A percentile compares a stretch with the other conserved stretches of the same genome.
Evolutionary conservation across 2,329 filamentous ascomycete species (phyloP).

Genomic region (Diplodia intermedia): DNA sequence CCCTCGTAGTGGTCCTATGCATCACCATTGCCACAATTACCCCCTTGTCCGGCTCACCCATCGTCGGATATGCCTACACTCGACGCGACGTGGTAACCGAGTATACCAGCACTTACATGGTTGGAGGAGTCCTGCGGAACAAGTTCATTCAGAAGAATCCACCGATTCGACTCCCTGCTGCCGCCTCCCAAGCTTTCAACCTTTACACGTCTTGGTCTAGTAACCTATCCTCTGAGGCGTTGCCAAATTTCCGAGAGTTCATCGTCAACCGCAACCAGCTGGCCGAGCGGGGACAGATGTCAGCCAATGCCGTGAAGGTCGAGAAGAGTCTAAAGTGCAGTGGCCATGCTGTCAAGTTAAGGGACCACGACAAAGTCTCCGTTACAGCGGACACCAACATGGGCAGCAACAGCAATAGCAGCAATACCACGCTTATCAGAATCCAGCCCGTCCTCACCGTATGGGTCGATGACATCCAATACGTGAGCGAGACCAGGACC

Average conservation of each 20-base stretch:
- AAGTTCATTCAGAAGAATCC: constrained; percentile 19
- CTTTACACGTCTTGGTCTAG: constrained; percentile 27
- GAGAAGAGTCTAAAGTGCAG: constrained; percentile 18
- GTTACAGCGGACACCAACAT: constrained; percentile 6
- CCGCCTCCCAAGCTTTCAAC: background rate
- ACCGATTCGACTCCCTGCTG: background rate
- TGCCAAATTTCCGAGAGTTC: constrained; percentile 22
- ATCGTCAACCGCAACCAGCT: constrained; percentile 21
- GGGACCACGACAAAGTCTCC: constrained; percentile 2
- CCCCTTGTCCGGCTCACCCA: constrained; percentile 12
- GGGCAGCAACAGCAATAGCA: background rate
- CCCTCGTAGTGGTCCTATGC: constrained; percentile 22
- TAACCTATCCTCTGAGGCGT: constrained; percentile 12
- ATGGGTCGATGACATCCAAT: constrained; percentile 26
- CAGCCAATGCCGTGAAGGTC: constrained; percentile 19
- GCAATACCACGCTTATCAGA: constrained; percentile 16
- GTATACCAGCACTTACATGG: constrained; percentile 8
- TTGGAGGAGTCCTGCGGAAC: constrained; percentile 16
- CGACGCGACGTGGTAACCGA: background rate
- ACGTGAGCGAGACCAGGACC: constrained; percentile 14
- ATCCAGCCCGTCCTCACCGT: constrained; percentile 25
- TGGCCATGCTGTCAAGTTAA: constrained; percentile 13
- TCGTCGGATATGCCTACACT: constrained; percentile 30
- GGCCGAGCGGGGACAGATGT: constrained; percentile 2
- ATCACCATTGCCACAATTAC: constrained; percentile 15